A percentile compares a stretch with the other conserved stretches of the same genome.
Conservation (phyloP, 192 early-diverging fungal genomes). For the Coemansia sp. region DNA sequence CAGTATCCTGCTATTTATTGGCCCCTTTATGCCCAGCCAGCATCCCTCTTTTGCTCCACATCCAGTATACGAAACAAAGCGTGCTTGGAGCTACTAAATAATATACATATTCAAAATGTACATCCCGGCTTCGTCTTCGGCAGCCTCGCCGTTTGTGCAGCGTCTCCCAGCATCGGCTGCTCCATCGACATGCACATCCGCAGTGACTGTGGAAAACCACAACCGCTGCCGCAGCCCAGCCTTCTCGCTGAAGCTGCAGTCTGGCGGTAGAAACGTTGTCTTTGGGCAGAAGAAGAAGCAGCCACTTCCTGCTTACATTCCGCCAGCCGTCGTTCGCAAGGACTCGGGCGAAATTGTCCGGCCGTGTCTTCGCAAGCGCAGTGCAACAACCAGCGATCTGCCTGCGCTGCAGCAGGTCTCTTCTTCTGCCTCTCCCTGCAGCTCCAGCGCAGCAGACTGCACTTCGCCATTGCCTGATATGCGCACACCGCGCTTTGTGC, state of each 20-base stretch:
- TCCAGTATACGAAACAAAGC: too few species aligned
- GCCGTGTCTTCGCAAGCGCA: slow-evolving; percentile 42
- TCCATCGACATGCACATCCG: background rate
- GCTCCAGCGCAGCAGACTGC: background rate
- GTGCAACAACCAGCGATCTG: slow-evolving; percentile 14
- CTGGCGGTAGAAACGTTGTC: slow-evolving; percentile 5
- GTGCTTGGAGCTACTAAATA: too few species aligned
- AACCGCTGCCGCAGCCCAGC: background rate
- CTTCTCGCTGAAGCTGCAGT: slow-evolving; percentile 24
- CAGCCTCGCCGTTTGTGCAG: slow-evolving; percentile 19
- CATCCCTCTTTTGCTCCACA: too few species aligned
- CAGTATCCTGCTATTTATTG: too few species aligned
- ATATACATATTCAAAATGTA: slow-evolving; percentile 22
- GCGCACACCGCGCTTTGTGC: slow-evolving; percentile 63
- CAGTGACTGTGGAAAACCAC: slow-evolving; percentile 3
- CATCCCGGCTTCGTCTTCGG: slow-evolving; percentile 38
- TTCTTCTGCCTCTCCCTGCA: background rate
- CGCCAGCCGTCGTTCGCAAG: slow-evolving; percentile 46
- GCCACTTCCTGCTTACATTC: slow-evolving; percentile 9
- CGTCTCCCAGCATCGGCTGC: slow-evolving; percentile 8
- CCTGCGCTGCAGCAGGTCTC: background rate
- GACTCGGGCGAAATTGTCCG: slow-evolving; percentile 54
- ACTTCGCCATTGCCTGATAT: slow-evolving; percentile 6
- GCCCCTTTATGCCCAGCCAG: too few species aligned
- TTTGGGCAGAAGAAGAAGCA: slow-evolving; percentile 22